Evolutionary conservation across 805 yeast genomes (phyloP).

Genomic region (Yarrowia alimentaria): DNA sequence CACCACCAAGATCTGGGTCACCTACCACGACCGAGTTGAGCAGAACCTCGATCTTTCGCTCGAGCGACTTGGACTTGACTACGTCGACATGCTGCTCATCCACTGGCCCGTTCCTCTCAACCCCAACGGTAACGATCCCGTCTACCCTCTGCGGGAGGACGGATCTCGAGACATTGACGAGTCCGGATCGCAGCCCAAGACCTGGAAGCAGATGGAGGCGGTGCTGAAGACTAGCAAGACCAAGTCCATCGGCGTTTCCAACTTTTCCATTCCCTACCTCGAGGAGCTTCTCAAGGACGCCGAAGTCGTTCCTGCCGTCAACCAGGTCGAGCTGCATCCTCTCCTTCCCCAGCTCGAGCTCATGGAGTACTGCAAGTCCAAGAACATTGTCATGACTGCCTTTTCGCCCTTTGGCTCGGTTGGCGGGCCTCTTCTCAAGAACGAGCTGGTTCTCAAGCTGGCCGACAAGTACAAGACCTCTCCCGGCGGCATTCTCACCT

Average conservation of each 20-base stretch:
- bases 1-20: constrained; percentile 62
- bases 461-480: constrained; percentile 56
- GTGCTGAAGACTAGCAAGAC: constrained; percentile 47
- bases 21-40: constrained; percentile 42
- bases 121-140: constrained; percentile 28
- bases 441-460: constrained; percentile 50
- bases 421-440: constrained; percentile 64
- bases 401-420: constrained; percentile 68
- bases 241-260: constrained; percentile 74
- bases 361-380: constrained; percentile 49
- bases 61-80: constrained; percentile 52
- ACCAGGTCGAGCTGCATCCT: constrained; percentile 79
- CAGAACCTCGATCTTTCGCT: constrained; percentile 53
- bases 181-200: constrained; percentile 44
- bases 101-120: constrained; percentile 60
- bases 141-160: constrained; percentile 43
- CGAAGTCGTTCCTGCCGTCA: constrained; percentile 60
- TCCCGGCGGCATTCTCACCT: constrained; percentile 58
- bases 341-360: constrained; percentile 63
- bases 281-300: constrained; percentile 49
- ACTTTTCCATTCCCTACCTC: constrained; percentile 57
- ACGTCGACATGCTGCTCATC: constrained; percentile 62
- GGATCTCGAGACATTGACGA: constrained; percentile 43
- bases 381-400: constrained; percentile 64
- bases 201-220: constrained; percentile 65